phyloP scores from a whole-genome alignment of 2,329 filamentous ascomycete genomes.

The Dryadomyces sulphureus region DNA sequence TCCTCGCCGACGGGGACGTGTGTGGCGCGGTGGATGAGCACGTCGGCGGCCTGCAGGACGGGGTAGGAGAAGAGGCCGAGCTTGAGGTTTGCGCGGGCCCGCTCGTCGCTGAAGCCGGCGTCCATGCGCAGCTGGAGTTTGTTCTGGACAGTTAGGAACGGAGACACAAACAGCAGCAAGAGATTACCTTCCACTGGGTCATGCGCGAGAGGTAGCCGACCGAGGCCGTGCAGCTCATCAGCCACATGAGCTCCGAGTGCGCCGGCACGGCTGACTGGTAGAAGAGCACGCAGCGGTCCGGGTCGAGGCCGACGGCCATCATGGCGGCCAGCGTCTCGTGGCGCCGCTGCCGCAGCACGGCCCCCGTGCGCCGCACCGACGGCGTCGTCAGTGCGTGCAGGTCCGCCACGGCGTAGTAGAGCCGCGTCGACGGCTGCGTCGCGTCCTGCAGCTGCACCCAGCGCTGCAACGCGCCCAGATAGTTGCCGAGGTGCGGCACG shows the following conservation, averaged over 20 bases:
- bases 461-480: constrained; percentile 73
- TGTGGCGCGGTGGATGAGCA: constrained; percentile 77
- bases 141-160: constrained; percentile 33
- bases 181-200: constrained; percentile 84
- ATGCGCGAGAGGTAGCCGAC: constrained; percentile 94
- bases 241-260: constrained; percentile 93
- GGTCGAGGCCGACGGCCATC: constrained; percentile 71
- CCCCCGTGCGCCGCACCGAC: constrained; percentile 1
- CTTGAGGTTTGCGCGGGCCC: constrained; percentile 49
- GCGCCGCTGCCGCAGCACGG: constrained; percentile 45
- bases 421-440: constrained; percentile 28
- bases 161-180: not conserved
- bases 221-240: constrained; percentile 78
- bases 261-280: constrained; percentile 42
- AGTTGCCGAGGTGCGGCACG: constrained; percentile 88
- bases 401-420: constrained; percentile 83
- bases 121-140: constrained; percentile 54
- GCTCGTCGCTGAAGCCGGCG: constrained; percentile 40
- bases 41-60: constrained; percentile 87
- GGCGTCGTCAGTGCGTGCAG: constrained; percentile 76
- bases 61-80: constrained; percentile 92
- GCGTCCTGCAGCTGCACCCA: constrained; percentile 71
- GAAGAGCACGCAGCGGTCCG: constrained; percentile 64
- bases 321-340: constrained; percentile 66
- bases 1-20: constrained; percentile 97